Conservation (phyloP, 2,329 filamentous ascomycete species). For the Talaromyces sp. region DNA sequence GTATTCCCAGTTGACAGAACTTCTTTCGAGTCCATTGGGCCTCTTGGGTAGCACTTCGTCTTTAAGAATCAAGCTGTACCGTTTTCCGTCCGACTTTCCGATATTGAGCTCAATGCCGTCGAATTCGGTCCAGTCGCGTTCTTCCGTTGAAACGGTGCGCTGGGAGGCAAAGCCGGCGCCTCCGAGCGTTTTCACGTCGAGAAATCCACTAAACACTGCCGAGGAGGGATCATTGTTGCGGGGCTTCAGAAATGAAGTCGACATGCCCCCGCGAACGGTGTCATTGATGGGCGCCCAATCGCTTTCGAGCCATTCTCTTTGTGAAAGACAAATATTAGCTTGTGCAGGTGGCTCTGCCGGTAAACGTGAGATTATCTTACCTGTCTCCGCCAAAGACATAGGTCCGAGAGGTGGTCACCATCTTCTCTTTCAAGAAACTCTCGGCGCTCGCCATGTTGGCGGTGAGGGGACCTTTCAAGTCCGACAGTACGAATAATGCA, state of each 20-base stretch:
- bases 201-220: slow-evolving; percentile 57
- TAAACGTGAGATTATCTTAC: not conserved
- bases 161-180: slow-evolving; percentile 80
- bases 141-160: slow-evolving; percentile 44
- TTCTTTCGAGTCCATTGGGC: slow-evolving; percentile 61
- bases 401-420: not conserved
- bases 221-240: slow-evolving; percentile 28
- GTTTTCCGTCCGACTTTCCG: slow-evolving; percentile 51
- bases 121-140: slow-evolving; percentile 55
- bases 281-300: slow-evolving; percentile 70
- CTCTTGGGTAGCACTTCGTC: slow-evolving; percentile 55
- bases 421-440: not conserved
- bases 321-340: not conserved
- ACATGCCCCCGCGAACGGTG: slow-evolving; percentile 68
- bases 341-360: not conserved
- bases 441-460: not conserved
- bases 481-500: not conserved
- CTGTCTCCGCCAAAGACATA: slow-evolving; percentile 7
- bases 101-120: slow-evolving; percentile 56
- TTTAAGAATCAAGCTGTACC: slow-evolving; percentile 70
- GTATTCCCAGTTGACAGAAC: slow-evolving; percentile 67
- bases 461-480: not conserved
- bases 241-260: slow-evolving; percentile 46
- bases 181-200: slow-evolving; percentile 69
- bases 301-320: slow-evolving; percentile 6